Evolutionary conservation across 371 early-diverging fungal genomes (phyloP).

Genomic region (Apophysomyces sp.): DNA sequence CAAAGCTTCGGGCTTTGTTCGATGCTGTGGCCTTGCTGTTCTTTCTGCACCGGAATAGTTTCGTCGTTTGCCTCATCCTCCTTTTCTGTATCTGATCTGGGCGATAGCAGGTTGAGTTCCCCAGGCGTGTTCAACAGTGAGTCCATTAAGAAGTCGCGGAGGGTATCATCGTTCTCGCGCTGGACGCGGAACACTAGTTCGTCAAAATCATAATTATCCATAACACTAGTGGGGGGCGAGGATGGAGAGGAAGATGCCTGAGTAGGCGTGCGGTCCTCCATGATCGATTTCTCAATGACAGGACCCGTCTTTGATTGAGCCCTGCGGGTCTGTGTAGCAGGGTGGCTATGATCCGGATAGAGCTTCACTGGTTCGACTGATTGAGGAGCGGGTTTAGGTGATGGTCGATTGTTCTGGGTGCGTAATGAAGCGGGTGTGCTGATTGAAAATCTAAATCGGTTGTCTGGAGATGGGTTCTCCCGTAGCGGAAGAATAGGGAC

Average conservation of each 20-base stretch:
- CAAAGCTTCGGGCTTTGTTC: not conserved
- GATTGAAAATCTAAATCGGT: conserved; percentile 38
- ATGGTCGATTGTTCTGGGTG: not conserved
- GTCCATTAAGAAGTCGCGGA: not conserved
- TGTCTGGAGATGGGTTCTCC: not conserved
- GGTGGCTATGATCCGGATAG: conserved; percentile 4
- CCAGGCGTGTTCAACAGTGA: not conserved
- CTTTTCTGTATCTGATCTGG: not conserved
- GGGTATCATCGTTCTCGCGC: not conserved
- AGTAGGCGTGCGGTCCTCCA: not conserved
- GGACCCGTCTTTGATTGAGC: not conserved
- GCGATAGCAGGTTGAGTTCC: not conserved
- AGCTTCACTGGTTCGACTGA: conserved; percentile 1
- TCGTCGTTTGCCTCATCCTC: not conserved
- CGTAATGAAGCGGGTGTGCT: conserved; percentile 37
- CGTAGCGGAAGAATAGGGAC: conserved; percentile 8
- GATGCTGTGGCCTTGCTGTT: not conserved
- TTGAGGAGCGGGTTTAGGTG: not conserved
- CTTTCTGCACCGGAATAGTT: not conserved
- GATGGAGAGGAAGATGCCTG: not conserved
- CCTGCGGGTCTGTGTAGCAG: not conserved
- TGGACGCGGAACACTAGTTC: not conserved
- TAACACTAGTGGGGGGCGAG: not conserved
- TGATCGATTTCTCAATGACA: not conserved
- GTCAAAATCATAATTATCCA: not conserved